Percentiles rank a stretch among this genome's conserved stretches.
Conservation (phyloP, 148 eudicot genomes). For the Chenopodium formosanum region DNA sequence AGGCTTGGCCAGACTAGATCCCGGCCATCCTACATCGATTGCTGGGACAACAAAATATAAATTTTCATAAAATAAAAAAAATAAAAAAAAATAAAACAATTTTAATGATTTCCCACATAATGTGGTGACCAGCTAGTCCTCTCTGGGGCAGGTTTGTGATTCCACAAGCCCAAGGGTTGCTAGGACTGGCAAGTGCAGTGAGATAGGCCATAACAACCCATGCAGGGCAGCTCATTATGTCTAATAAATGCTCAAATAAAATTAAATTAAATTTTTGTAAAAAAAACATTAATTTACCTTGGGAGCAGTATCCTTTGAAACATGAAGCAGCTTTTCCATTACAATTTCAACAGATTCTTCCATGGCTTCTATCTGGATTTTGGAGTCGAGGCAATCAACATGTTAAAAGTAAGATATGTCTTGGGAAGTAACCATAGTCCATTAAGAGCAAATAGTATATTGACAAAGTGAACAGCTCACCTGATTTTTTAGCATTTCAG, state of each 20-base stretch:
- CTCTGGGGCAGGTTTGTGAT: not conserved
- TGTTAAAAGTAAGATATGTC: not conserved
- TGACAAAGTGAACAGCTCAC: slow-evolving; percentile 19
- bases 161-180: not conserved
- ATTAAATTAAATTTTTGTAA: not conserved
- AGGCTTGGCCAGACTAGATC: not conserved
- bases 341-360: slow-evolving; percentile 94
- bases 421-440: not conserved
- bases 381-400: slow-evolving; percentile 14
- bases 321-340: slow-evolving; percentile 82
- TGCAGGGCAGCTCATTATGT: not conserved
- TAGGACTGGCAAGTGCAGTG: not conserved
- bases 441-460: not conserved
- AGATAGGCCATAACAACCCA: not conserved
- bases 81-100: not conserved
- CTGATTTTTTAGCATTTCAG: slow-evolving; percentile 87
- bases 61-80: not conserved
- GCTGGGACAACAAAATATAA: not conserved
- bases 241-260: not conserved
- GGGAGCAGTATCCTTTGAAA: slow-evolving; percentile 56
- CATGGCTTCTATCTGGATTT: slow-evolving; percentile 71
- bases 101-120: not conserved
- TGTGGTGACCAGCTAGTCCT: not conserved
- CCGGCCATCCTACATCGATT: not conserved
- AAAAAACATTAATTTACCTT: slow-evolving; percentile 43